Percentiles rank a stretch among this genome's conserved stretches.
Evolutionary conservation across 2,329 filamentous ascomycete genomes (phyloP).

Genomic region (Biscogniauxia mediterranea): DNA sequence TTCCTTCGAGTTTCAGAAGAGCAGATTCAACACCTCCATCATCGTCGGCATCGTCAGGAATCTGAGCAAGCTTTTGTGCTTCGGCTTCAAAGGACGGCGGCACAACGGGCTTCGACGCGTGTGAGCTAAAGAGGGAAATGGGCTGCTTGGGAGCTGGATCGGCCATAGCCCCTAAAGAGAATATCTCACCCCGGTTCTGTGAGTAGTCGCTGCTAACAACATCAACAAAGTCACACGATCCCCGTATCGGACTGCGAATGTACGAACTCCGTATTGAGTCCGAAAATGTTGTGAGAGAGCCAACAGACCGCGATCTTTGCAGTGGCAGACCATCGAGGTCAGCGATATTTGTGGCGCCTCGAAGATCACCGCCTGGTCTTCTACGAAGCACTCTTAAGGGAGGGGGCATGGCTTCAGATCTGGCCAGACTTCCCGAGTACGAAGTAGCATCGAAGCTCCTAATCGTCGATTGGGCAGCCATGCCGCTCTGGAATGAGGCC

Average conservation of each 20-base stretch:
- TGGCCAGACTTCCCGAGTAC: slow-evolving; percentile 50
- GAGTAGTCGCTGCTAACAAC: slow-evolving; percentile 44
- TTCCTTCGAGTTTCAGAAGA: slow-evolving; percentile 86
- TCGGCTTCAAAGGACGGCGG: slow-evolving; percentile 83
- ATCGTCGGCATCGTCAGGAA: slow-evolving; percentile 76
- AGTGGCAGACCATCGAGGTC: slow-evolving; percentile 54
- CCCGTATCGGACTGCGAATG: slow-evolving; percentile 41
- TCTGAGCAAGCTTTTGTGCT: slow-evolving; percentile 80
- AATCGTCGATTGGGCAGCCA: slow-evolving; percentile 48
- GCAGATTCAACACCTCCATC: slow-evolving; percentile 93
- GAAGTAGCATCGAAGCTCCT: slow-evolving; percentile 63
- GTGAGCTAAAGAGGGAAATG: slow-evolving; percentile 58
- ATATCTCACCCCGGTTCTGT: slow-evolving; percentile 43
- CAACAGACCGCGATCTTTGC: slow-evolving; percentile 56
- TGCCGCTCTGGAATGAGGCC: slow-evolving; percentile 59
- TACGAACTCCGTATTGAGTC: slow-evolving; percentile 61
- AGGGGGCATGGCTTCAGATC: slow-evolving; percentile 45
- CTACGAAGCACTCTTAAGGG: slow-evolving; percentile 66
- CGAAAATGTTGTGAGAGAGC: slow-evolving; percentile 58
- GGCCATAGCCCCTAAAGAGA: slow-evolving; percentile 59
- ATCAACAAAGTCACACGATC: slow-evolving; percentile 44
- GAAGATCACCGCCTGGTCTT: slow-evolving; percentile 72
- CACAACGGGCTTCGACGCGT: slow-evolving; percentile 62
- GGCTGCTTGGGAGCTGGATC: slow-evolving; percentile 46
- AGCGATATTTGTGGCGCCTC: slow-evolving; percentile 63